Base-by-base conservation (phyloP, 306 rosid species). In the Casuarina cunninghamiana region DNA sequence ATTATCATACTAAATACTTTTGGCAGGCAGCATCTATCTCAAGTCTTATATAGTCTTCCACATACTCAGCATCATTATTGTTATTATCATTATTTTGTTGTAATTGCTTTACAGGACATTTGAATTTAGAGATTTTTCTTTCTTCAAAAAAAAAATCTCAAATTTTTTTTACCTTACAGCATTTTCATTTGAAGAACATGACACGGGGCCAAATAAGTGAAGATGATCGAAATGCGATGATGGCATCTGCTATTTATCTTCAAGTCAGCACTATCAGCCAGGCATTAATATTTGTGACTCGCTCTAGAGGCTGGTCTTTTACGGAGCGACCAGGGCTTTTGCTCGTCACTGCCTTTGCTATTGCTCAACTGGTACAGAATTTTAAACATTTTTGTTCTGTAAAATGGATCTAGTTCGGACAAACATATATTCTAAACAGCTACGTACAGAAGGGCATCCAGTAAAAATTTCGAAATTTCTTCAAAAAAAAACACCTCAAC, bases 241-340 rank as follows among this genome's bases (percentile, higher is more conserved):
- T 91, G 82, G 87, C 87, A 10, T 89, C 93, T 62, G 91, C 93
- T 76, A 75, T 91, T 43, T 87, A 91, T 78, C 91, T 91, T 75
- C 96, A 87, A 91, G 93, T 89, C 78, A 91, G 96, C 54, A 83
- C 83, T 73, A 91, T 91, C 46, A 87, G 91, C 82, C 93, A 91
- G 75, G 93, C 96, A 53, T 80, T 91, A 45, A 89, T 91, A 76
- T 91, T 91, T 41, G 91, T 91, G 63, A 91, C 96, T 19, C 90
- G 93, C 43, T 86, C 93, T 2, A 71, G 90, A 76, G 88, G 91
- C 15, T 91, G 96, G 93, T 91, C 96, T 12, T 91, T 87, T 79
- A 15, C 72, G 42, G 93, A 91, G 80, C 84, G 96, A 71, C 96
- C 96, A 1, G 91, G 96, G 39, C 37, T 81, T 76, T 75, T 91